Percentiles rank a stretch among this genome's conserved stretches.
These are phyloP conservation scores for Apophysomyces elegans DNA, from an alignment of 371 early-diverging fungal genomes.

Conservation along the genomic window DNA sequence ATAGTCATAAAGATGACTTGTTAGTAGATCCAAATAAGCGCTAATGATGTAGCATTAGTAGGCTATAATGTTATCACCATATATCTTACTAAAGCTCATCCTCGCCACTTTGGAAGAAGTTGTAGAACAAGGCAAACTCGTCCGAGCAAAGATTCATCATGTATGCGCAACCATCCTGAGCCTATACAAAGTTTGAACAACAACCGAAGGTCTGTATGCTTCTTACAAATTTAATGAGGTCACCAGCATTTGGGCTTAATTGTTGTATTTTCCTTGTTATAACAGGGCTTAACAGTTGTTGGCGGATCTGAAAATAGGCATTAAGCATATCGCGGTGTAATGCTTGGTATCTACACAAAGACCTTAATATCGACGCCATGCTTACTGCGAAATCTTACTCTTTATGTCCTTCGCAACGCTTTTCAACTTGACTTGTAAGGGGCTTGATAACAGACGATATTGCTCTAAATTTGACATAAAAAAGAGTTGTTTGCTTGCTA, in stretches of 20 bases:
- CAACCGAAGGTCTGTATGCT: not conserved
- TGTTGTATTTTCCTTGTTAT: conserved; percentile 66
- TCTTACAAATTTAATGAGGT: conserved; percentile 73
- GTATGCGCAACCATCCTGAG: conserved; percentile 78
- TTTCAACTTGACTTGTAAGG: conserved; percentile 75
- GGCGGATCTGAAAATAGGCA: conserved; percentile 75
- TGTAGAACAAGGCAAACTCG: conserved; percentile 76
- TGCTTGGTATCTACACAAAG: conserved; percentile 59
- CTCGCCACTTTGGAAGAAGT: conserved; percentile 75
- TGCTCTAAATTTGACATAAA: conserved; percentile 81
- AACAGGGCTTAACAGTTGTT: conserved; percentile 67
- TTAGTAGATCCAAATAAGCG: conserved; percentile 68
- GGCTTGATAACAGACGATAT: conserved; percentile 66
- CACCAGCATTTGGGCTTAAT: conserved; percentile 55
- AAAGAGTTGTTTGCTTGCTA: conserved; percentile 54
- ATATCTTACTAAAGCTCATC: conserved; percentile 54
- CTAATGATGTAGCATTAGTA: conserved; percentile 36
- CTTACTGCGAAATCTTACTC: conserved; percentile 60
- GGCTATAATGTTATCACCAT: no score
- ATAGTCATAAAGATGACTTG: conserved; percentile 77
- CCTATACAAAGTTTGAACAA: conserved; percentile 39
- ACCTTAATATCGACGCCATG: not conserved
- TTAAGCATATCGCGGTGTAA: conserved; percentile 74
- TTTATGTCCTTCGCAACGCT: conserved; percentile 64
- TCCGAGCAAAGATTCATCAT: conserved; percentile 80